Conservation (phyloP, 2,329 filamentous ascomycete genomes). For the Aureobasidium sp. region DNA sequence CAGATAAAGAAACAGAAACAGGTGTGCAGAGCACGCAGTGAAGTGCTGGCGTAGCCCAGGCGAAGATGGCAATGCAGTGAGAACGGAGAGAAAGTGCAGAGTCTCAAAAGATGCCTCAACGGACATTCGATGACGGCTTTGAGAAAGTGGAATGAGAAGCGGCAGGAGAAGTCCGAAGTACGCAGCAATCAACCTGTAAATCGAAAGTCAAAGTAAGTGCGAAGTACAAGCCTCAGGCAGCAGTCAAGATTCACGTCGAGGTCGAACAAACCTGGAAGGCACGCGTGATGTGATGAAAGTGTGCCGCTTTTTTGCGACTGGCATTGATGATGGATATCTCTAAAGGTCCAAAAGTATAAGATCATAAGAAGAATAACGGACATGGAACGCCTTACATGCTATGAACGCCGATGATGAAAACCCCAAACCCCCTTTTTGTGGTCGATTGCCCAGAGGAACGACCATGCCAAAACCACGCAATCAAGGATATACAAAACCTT, state of each 20-base stretch:
- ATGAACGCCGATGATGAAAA: conserved; percentile 4
- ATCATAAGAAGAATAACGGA: not conserved
- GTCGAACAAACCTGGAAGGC: not conserved
- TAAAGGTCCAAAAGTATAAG: not conserved
- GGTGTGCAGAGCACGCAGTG: not conserved
- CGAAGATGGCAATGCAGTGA: not conserved
- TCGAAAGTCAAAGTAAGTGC: not conserved
- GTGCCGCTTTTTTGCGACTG: not conserved
- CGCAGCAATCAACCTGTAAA: too few species aligned
- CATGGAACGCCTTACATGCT: conserved; percentile 15
- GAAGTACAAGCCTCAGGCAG: not conserved
- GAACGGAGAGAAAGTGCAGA: too few species aligned
- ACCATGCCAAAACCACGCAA: not conserved
- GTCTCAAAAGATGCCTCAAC: not conserved
- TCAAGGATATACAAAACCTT: not conserved
- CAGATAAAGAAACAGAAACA: not conserved
- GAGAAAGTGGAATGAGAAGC: not conserved
- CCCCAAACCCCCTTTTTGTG: not conserved
- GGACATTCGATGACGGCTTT: not conserved
- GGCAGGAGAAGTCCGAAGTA: too few species aligned
- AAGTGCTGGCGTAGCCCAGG: not conserved
- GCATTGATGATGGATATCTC: conserved; percentile 12
- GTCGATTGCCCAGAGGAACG: not conserved
- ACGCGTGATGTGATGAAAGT: not conserved
- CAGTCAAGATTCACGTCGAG: not conserved